phyloP scores from a whole-genome alignment of 2,329 filamentous ascomycete genomes.

The Intubia oerlemansii region DNA sequence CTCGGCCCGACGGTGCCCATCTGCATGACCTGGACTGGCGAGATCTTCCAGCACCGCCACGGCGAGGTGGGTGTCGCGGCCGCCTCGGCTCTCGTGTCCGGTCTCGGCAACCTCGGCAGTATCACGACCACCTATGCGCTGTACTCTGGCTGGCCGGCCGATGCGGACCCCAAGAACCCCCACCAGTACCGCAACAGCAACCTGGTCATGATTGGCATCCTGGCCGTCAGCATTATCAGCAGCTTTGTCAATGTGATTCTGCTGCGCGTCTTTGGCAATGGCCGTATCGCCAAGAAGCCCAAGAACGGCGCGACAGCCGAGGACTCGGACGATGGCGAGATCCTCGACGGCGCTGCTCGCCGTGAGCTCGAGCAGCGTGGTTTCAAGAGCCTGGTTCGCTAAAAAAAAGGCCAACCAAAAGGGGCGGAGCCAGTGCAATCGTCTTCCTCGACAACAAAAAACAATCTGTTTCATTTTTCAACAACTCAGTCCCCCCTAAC shows the following conservation, averaged over 20 bases:
- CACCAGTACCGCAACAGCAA: slow-evolving; percentile 67
- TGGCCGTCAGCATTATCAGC: slow-evolving; percentile 55
- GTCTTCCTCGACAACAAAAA: no score
- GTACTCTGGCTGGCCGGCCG: slow-evolving; percentile 69
- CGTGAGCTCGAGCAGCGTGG: slow-evolving; percentile 36
- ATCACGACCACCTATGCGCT: slow-evolving; percentile 77
- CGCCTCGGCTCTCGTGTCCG: slow-evolving; percentile 67
- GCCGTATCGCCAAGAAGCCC: slow-evolving; percentile 24
- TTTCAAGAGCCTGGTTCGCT: slow-evolving; percentile 24
- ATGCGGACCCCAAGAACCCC: slow-evolving; percentile 39
- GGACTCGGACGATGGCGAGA: slow-evolving; percentile 19
- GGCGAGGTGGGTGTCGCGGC: slow-evolving; percentile 81
- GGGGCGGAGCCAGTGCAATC: no score
- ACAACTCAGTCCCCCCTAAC: no score
- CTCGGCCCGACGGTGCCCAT: slow-evolving; percentile 80
- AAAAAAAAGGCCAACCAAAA: no score
- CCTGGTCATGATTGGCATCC: slow-evolving; percentile 69
- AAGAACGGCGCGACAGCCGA: no score
- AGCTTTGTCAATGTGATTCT: slow-evolving; percentile 47
- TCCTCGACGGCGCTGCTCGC: slow-evolving; percentile 38
- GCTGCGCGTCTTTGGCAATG: slow-evolving; percentile 35
- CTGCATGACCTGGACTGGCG: slow-evolving; percentile 83
- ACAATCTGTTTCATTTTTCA: no score
- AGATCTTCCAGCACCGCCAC: slow-evolving; percentile 76
- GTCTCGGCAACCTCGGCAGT: slow-evolving; percentile 68